Percentiles rank a stretch among this genome's conserved stretches.
phyloP scores from a whole-genome alignment of 1,284 basidiomycete genomes.

The Neolentinus lepideus region DNA sequence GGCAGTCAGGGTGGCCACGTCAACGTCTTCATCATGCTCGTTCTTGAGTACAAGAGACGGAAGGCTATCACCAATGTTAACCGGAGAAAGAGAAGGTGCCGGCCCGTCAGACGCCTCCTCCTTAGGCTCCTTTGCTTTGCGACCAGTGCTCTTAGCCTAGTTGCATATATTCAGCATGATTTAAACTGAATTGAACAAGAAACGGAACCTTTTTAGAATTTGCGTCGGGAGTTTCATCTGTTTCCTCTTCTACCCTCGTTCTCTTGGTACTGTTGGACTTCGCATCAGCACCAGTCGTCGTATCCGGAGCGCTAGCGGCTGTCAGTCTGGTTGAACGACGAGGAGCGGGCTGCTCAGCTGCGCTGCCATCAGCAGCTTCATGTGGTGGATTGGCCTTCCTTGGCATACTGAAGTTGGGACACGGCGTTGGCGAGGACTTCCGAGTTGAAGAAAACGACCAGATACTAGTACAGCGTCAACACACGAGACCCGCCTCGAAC shows the following conservation, averaged over 20 bases:
- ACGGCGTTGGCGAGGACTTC: not conserved
- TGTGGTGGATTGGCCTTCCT: not conserved
- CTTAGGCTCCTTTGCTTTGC: not conserved
- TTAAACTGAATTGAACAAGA: not conserved
- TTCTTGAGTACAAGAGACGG: constrained; percentile 74
- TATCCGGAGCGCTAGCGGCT: not conserved
- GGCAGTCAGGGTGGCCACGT: constrained; percentile 49
- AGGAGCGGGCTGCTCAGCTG: not conserved
- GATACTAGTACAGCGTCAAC: not conserved
- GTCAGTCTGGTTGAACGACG: not conserved
- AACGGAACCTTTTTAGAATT: not conserved
- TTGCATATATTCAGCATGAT: not conserved
- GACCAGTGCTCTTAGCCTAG: not conserved
- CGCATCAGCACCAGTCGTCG: not conserved
- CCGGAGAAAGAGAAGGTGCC: constrained; percentile 23
- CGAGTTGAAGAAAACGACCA: not conserved
- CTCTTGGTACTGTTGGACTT: not conserved
- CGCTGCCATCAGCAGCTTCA: not conserved
- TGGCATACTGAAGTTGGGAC: not conserved
- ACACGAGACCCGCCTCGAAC: no score
- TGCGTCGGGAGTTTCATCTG: not conserved
- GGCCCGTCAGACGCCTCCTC: constrained; percentile 1
- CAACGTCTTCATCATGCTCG: constrained; percentile 68
- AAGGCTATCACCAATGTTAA: constrained; percentile 74
- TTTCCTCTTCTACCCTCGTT: not conserved